These are phyloP conservation scores for Alnus rubra DNA, from an alignment of 306 rosid species.

Conservation along the genomic window DNA sequence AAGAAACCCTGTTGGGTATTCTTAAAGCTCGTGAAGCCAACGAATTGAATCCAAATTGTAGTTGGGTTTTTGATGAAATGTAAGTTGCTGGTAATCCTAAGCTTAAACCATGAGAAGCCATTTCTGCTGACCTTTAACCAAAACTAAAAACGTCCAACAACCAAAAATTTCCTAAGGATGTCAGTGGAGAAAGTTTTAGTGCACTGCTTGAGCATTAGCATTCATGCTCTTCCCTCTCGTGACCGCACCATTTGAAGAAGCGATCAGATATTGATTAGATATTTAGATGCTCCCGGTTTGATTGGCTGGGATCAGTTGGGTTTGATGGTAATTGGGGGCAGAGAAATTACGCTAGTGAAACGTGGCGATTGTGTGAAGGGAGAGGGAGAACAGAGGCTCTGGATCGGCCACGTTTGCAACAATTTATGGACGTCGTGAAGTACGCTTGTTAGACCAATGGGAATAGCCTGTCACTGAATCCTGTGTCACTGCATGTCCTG, in stretches of 20 bases:
- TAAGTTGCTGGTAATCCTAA: constrained; percentile 36
- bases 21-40: constrained; percentile 33
- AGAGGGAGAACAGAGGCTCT: constrained; percentile 11
- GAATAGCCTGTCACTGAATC: not conserved
- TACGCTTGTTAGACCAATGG: not conserved
- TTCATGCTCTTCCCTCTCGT: not conserved
- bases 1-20: constrained; percentile 40
- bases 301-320: not conserved
- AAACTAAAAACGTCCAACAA: not conserved
- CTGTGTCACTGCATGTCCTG: too few relatives aligned
- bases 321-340: not conserved
- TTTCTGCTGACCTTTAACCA: constrained; percentile 4
- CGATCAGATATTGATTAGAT: not conserved
- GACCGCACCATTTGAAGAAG: not conserved
- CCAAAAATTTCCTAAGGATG: not conserved
- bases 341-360: not conserved
- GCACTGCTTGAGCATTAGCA: not conserved
- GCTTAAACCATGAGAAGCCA: constrained; percentile 54
- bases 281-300: not conserved
- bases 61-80: constrained; percentile 37
- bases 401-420: constrained; percentile 19
- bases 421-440: not conserved
- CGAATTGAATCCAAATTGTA: constrained; percentile 28
- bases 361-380: not conserved
- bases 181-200: not conserved